These are phyloP conservation scores for Fusarium sp. DNA, from an alignment of 2,329 filamentous ascomycete genomes.

Conservation along the genomic window DNA sequence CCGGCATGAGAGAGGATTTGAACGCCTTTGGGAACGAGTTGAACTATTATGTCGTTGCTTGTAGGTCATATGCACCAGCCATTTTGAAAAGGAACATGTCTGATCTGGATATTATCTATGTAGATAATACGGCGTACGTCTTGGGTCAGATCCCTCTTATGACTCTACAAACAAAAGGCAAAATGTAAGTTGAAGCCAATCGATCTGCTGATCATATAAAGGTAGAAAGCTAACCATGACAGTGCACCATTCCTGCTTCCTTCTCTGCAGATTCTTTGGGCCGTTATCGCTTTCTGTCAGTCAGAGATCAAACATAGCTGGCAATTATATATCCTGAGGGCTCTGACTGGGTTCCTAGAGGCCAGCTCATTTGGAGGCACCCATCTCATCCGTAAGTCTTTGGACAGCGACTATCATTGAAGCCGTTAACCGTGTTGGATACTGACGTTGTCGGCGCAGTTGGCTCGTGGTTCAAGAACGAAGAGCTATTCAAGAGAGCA, in stretches of 20 bases:
- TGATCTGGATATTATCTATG: accelerated
- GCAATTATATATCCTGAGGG: neutral
- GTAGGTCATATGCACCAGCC: neutral
- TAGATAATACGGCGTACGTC: neutral
- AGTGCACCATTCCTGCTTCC: neutral
- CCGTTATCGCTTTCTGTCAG: neutral
- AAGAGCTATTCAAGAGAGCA: slow-evolving; percentile 6
- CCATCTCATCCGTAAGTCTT: neutral
- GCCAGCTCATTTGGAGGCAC: neutral
- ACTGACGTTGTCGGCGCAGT: neutral
- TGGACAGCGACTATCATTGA: accelerated
- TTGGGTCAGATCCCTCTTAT: neutral
- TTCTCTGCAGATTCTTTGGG: neutral
- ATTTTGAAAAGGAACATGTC: accelerated
- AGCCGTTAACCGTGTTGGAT: accelerated
- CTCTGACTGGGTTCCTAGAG: neutral
- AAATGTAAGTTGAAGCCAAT: neutral
- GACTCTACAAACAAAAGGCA: slow-evolving; percentile 4
- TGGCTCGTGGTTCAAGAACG: slow-evolving; percentile 1
- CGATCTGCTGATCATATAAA: accelerated
- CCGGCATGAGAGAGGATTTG: neutral
- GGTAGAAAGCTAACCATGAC: accelerated
- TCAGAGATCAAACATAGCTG: neutral
- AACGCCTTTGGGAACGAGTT: neutral
- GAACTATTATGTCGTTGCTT: slow-evolving; percentile 2